Base-by-base conservation (phyloP, 176 grass and related monocot genomes). In the Hyparrhenia diplandra region DNA sequence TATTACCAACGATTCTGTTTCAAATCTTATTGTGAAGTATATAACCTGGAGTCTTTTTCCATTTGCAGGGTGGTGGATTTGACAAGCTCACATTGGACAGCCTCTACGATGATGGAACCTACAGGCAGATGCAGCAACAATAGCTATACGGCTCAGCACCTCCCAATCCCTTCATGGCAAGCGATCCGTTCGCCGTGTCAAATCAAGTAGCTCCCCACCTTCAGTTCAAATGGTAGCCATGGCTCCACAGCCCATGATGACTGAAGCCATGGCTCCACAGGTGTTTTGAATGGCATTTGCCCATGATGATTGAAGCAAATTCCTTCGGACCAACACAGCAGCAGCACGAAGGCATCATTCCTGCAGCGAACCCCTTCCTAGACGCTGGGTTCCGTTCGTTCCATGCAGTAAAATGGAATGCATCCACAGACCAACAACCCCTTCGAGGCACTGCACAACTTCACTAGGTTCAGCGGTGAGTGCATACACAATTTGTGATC, bases 91-190 rank as follows among this genome's bases (percentile, higher is more conserved):
- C 57, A 30, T 43, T 96, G 52, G 88, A 93, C 34, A 93, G 93
- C 59, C 64, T 96, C 47, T 93, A 96, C 17, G 85, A 93, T 11
- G 90, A 96, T 9, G 93, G 90, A 66, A 76, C 88, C 32, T 98
- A 95, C 69, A 93, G 92, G 65, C 90, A 87, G 75, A 82, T 83
- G 61, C 92, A 91, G 51, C 92, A 93, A n/a, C 92, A 92, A 24
- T 86, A 85, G 71, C 82, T 67, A 23, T 95, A 94, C 10, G 86
- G 85, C 34, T 64, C 95, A 34, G 57, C 88, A 12, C 66, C 88
- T 29, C 85, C 85, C 79, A 95, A 95, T 47, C 96, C 96, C 23
- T 98, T 98, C 87, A 88, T 95, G 92, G 80, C 66, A 39, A 88
- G 82, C 2, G 92, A 93, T 75, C 88, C 90, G 16, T 98, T 98